Evolutionary conservation across 495 filamentous ascomycete species (phyloP).

Genomic region (Penicilliopsis zonata): DNA sequence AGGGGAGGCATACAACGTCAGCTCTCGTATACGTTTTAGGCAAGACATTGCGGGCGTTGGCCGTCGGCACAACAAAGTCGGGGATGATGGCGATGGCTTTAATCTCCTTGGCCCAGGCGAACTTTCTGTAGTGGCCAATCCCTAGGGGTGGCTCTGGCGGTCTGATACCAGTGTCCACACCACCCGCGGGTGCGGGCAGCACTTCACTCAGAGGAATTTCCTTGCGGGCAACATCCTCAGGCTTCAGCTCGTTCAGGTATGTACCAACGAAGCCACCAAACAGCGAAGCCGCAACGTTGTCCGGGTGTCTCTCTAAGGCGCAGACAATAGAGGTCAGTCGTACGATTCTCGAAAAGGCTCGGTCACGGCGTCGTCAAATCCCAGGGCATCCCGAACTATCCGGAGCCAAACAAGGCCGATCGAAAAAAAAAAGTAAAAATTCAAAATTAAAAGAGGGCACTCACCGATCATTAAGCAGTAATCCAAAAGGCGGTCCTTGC

Average conservation of each 20-base stretch:
- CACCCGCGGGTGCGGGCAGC: slow-evolving; percentile 72
- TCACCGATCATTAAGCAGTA: slow-evolving; percentile 87
- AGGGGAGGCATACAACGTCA: slow-evolving; percentile 52
- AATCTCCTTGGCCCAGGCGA: slow-evolving; percentile 83
- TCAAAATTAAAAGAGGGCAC: slow-evolving; percentile 5
- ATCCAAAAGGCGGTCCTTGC: slow-evolving; percentile 76
- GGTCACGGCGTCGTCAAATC: too few species aligned
- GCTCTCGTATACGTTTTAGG: slow-evolving; percentile 61
- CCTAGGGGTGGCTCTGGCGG: slow-evolving; percentile 80
- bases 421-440: slow-evolving; percentile 4
- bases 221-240: slow-evolving; percentile 69
- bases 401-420: too few species aligned
- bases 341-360: too few species aligned
- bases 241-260: slow-evolving; percentile 80
- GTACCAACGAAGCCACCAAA: slow-evolving; percentile 97
- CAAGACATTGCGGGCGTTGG: slow-evolving; percentile 72
- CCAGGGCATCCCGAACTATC: too few species aligned
- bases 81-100: slow-evolving; percentile 92
- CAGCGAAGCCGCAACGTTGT: slow-evolving; percentile 90
- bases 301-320: slow-evolving; percentile 72
- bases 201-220: slow-evolving; percentile 97
- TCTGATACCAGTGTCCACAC: slow-evolving; percentile 68
- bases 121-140: slow-evolving; percentile 90
- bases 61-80: slow-evolving; percentile 84
- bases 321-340: slow-evolving; percentile 3